Evolutionary conservation across 2,329 filamentous ascomycete genomes (phyloP), one percentile per base, ranked within the genome.

Genomic region (Cladosporium sp.): DNA sequence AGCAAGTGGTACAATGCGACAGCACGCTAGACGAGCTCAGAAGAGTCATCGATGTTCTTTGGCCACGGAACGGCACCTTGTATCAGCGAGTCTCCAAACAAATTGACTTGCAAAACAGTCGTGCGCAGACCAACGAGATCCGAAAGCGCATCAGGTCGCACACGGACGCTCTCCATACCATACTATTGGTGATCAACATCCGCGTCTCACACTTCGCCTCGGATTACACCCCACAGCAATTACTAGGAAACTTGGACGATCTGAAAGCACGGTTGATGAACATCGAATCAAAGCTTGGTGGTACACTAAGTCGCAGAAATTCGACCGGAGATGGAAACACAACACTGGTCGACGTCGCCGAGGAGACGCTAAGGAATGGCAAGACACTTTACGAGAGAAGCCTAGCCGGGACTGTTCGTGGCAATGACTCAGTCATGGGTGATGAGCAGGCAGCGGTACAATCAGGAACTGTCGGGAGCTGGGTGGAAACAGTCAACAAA

Each of bases 331-430:
- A 58, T 25, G 56, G 32, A n/a, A 36, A 58, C 23, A 43, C 56
- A 16, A 46, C 56, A 28, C 7, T 58, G 23, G 36, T 58, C 36
- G 26, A 46, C 23, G 39, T 58, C 26, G 56, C 56, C 23, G 34
- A 36, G 14, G 56, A 58, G 7, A 58, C 56, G 13, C 23, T 58
- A 6, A 36, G 56, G n/a, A 58, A n/a, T 25, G 56, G 56, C 23
- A 58, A 58, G 23, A 58, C 56, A 28, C 23, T 58, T 1, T 58
- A 46, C 23, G 56, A 58, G n/a, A 26, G 25, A 43, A 58, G 56
- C 13, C 16, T 58, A 2, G 34, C 13, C 8, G 56, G 56, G 11
- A 43, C 56, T 21, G 36, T 58, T 16, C 23, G 18, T 2, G 56
- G 56, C 16, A 26, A 14, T 25, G 56, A 58, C 16, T 58, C 56